A percentile compares a stretch with the other conserved stretches of the same genome.
Conservation (phyloP, 2,329 filamentous ascomycete species). For the Paramyrothecium sp. region DNA sequence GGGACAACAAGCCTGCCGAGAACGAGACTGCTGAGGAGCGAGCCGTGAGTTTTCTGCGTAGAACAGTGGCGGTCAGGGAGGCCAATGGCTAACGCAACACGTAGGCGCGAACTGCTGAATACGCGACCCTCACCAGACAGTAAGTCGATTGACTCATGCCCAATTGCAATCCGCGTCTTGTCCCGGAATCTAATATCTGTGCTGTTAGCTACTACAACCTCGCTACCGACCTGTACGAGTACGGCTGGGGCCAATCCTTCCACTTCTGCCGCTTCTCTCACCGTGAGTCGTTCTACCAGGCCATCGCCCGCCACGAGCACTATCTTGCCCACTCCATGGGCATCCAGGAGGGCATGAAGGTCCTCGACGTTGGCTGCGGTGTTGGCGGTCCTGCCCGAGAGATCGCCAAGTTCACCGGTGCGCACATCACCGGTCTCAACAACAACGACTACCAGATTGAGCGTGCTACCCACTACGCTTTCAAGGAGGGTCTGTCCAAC, state of each 20-base stretch:
- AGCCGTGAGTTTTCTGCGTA: constrained; percentile 54
- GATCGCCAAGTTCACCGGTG: constrained; percentile 93
- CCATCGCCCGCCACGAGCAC: constrained; percentile 95
- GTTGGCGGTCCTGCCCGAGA: constrained; percentile 93
- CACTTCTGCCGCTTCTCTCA: constrained; percentile 94
- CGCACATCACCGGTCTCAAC: constrained; percentile 88
- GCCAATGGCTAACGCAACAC: constrained; percentile 13
- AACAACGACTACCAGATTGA: constrained; percentile 99
- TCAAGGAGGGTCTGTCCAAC: constrained; percentile 74
- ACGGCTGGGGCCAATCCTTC: constrained; percentile 94
- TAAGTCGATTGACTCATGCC: constrained; percentile 44
- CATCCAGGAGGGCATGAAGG: constrained; percentile 81
- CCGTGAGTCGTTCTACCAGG: constrained; percentile 84
- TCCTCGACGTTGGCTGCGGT: constrained; percentile 95
- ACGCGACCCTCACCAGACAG: constrained; percentile 91
- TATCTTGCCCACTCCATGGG: constrained; percentile 90
- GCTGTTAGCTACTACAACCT: constrained; percentile 83
- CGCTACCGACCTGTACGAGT: constrained; percentile 94
- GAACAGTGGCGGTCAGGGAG: background rate
- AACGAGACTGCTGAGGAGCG: constrained; percentile 82
- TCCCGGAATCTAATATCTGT: background rate
- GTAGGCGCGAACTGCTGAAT: constrained; percentile 78
- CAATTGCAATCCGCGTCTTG: background rate
- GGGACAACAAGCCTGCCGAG: constrained; percentile 78
- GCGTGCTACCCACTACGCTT: constrained; percentile 81